Percentiles rank a stretch among this genome's conserved stretches.
These are phyloP conservation scores for Echinochloa phyllopogon DNA, from an alignment of 176 grass and related monocot genomes.

Conservation along the genomic window DNA sequence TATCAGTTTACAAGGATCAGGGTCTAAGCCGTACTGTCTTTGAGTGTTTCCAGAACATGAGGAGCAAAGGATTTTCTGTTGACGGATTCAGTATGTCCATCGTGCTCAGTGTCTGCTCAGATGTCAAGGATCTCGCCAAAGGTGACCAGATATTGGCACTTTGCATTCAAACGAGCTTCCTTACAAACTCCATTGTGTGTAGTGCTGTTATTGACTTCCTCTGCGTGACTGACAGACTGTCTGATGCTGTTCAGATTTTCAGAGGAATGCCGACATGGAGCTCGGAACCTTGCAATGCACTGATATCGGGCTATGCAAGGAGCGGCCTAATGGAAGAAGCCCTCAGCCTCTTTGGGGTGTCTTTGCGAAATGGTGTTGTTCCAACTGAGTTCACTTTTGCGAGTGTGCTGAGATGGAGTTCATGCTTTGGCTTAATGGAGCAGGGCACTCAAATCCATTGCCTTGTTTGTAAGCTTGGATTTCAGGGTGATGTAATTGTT, in stretches of 20 bases:
- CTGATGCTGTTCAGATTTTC: slow-evolving; percentile 61
- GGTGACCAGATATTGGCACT: slow-evolving; percentile 81
- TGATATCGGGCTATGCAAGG: slow-evolving; percentile 70
- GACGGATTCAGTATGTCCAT: slow-evolving; percentile 73
- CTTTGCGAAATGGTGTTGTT: slow-evolving; percentile 62
- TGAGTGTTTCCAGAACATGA: slow-evolving; percentile 60
- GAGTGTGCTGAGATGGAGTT: slow-evolving; percentile 72
- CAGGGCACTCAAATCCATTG: slow-evolving; percentile 79
- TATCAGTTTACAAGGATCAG: slow-evolving; percentile 66
- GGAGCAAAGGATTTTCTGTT: slow-evolving; percentile 49
- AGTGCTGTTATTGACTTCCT: slow-evolving; percentile 73
- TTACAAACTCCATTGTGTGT: slow-evolving; percentile 71
- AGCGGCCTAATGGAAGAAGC: slow-evolving; percentile 69
- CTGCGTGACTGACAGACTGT: slow-evolving; percentile 66
- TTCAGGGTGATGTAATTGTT: slow-evolving; percentile 64
- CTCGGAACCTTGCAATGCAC: slow-evolving; percentile 72
- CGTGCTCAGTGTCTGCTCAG: slow-evolving; percentile 57
- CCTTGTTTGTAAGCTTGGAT: slow-evolving; percentile 72
- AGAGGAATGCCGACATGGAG: slow-evolving; percentile 57
- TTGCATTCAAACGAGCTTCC: slow-evolving; percentile 65
- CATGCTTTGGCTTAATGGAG: slow-evolving; percentile 67
- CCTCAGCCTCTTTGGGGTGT: slow-evolving; percentile 56
- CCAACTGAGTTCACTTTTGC: slow-evolving; percentile 83
- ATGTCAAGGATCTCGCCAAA: slow-evolving; percentile 52
- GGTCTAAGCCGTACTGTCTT: slow-evolving; percentile 41